A percentile compares a stretch with the other conserved stretches of the same genome.
These are phyloP conservation scores for Striga asiatica DNA, from an alignment of 257 asterid species.

Conservation along the genomic window DNA sequence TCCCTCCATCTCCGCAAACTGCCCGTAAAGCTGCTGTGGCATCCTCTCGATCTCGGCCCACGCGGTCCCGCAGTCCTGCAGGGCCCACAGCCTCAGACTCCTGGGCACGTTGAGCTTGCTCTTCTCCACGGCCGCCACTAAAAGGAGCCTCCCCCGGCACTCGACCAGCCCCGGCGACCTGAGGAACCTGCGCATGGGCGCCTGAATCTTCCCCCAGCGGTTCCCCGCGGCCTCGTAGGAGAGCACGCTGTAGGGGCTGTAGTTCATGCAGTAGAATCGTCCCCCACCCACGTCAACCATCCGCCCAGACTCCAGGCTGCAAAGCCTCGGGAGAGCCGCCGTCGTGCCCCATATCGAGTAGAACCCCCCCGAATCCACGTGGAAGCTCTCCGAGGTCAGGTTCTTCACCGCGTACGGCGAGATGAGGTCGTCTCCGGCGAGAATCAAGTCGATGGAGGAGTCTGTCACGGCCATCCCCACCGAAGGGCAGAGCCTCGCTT, in stretches of 20 bases:
- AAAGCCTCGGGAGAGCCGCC: slow-evolving; percentile 68
- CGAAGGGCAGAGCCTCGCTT: slow-evolving; percentile 80
- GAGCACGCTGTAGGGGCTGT: slow-evolving; percentile 79
- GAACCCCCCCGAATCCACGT: slow-evolving; percentile 70
- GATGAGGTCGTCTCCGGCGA: slow-evolving; percentile 84
- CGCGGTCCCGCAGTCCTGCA: slow-evolving; percentile 49
- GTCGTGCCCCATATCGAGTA: slow-evolving; percentile 96
- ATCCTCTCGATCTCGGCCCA: slow-evolving; percentile 93
- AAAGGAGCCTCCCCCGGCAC: slow-evolving; percentile 39
- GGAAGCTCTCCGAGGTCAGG: slow-evolving; percentile 73
- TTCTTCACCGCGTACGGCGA: slow-evolving; percentile 94
- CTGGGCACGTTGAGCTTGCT: slow-evolving; percentile 87
- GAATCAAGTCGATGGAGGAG: slow-evolving; percentile 59
- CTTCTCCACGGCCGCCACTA: slow-evolving; percentile 87
- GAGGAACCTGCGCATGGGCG: slow-evolving; percentile 86
- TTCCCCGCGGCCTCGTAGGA: slow-evolving; percentile 36
- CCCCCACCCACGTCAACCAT: slow-evolving; percentile 63
- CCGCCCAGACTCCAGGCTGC: slow-evolving; percentile 82
- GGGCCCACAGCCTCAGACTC: slow-evolving; percentile 67
- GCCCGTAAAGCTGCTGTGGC: slow-evolving; percentile 79
- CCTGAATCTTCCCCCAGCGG: slow-evolving; percentile 76
- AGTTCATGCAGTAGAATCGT: slow-evolving; percentile 87
- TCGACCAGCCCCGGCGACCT: slow-evolving; percentile 72
- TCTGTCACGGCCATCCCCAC: slow-evolving; percentile 48
- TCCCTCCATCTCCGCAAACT: slow-evolving; percentile 58